Evolutionary conservation across 305 asterid species (phyloP).

Genomic region (Lippia alba): DNA sequence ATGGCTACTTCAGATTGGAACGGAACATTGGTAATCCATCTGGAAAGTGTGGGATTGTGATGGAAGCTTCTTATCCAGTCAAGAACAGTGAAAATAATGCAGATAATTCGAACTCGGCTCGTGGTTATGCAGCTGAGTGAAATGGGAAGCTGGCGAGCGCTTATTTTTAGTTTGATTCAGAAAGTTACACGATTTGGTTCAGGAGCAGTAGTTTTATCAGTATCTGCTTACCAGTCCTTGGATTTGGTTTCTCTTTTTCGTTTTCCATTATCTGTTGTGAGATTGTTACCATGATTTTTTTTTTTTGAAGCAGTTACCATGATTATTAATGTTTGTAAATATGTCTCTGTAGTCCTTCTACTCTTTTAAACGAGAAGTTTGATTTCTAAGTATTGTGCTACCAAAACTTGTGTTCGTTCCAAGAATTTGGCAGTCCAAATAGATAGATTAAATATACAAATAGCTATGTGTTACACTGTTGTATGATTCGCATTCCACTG

Average conservation of each 20-base stretch:
- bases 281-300: too few species aligned
- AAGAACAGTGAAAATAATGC: conserved; percentile 35
- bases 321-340: conserved; percentile 37
- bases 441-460: too few species aligned
- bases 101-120: conserved; percentile 2
- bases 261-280: background rate
- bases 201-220: conserved; percentile 34
- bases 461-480: too few species aligned
- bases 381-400: conserved; percentile 1
- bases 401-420: background rate
- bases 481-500: too few species aligned
- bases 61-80: conserved; percentile 62
- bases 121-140: conserved; percentile 42
- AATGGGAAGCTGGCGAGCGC: background rate
- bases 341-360: conserved; percentile 20
- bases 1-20: conserved; percentile 54
- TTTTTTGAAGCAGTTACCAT: too few species aligned
- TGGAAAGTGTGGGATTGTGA: conserved; percentile 66
- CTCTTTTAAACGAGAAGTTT: conserved; percentile 10
- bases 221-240: conserved; percentile 34
- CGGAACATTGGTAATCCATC: conserved; percentile 38
- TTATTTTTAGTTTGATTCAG: background rate
- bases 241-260: background rate
- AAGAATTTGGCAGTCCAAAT: background rate
- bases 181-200: conserved; percentile 25